phyloP scores from a whole-genome alignment of 306 rosid genomes.

The Morella rubra region DNA sequence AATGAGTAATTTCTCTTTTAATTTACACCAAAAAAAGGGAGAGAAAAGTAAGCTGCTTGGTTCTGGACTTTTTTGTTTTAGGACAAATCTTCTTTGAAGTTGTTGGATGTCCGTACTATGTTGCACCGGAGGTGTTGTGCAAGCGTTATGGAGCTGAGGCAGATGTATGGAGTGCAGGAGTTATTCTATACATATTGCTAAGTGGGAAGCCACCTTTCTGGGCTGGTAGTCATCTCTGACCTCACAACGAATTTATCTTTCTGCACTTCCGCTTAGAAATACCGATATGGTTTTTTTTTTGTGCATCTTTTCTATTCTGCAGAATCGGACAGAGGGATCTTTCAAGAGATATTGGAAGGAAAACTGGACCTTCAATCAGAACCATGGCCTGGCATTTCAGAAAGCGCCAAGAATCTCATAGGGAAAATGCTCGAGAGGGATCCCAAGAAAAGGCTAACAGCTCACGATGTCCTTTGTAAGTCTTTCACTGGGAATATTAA shows the following conservation, averaged over 20 bases:
- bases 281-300: not conserved
- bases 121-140: slow-evolving; percentile 67
- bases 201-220: slow-evolving; percentile 76
- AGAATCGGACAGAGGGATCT: slow-evolving; percentile 58
- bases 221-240: slow-evolving; percentile 47
- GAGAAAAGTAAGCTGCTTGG: not conserved
- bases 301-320: slow-evolving; percentile 2
- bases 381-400: slow-evolving; percentile 65
- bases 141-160: slow-evolving; percentile 62
- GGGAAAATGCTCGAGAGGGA: slow-evolving; percentile 49
- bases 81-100: slow-evolving; percentile 59
- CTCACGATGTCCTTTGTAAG: slow-evolving; percentile 23
- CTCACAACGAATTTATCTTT: not conserved
- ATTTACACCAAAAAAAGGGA: too few species aligned
- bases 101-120: slow-evolving; percentile 70
- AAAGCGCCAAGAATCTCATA: slow-evolving; percentile 60
- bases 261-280: not conserved
- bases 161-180: slow-evolving; percentile 74
- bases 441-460: slow-evolving; percentile 19
- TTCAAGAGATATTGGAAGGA: slow-evolving; percentile 51
- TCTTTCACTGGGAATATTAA: not conserved
- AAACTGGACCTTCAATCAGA: slow-evolving; percentile 58
- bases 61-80: slow-evolving; percentile 8
- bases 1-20: too few species aligned
- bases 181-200: slow-evolving; percentile 56